Evolutionary conservation across 2,329 filamentous ascomycete species (phyloP), one percentile per base, ranked within the genome.

Genomic region (Ceratocystis cubensis): DNA sequence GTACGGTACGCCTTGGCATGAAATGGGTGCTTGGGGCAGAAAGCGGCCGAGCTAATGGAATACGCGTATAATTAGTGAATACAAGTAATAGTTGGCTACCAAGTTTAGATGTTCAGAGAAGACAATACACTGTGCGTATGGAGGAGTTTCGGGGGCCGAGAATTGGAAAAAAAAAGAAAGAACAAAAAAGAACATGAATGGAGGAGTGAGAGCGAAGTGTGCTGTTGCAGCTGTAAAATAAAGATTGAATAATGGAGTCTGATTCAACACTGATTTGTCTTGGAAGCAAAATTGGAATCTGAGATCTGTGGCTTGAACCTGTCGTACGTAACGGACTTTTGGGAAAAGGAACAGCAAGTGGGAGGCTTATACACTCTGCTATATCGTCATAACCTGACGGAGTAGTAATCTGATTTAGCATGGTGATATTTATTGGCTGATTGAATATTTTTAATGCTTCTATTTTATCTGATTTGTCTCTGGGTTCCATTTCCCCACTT

Each of bases 391-490:
- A 10, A 25, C 20, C 48, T 53, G 56, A 59, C 56, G 20, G 10
- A 53, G 7, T n/a, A 53, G 48, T n/a, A n/a, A 20, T 53, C n/a
- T 20, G 56, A 20, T 37, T 59, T 6, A 8, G 28, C 7, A 8
- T 59, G 56, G 56, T 1, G 56, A 53, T 53, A 53, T 17, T 37
- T 59, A 59, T 59, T 59, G 56, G 17, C 17, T n/a, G 25, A 33
- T n/a, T 25, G 5, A n/a, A 53, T 41, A 4, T 41, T 41, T 59
- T 37, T 33, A 59, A n/a, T 59, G 28, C 22, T 30, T 37, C 56
- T 59, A 33, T 59, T 59, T 59, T 59, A 59, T 59, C 30, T 20
- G 56, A 30, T 59, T 20, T 59, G 13, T 28, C 22, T n/a, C 28
- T 59, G 25, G 28, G 56, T 33, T 37, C 17, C 56, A 30, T 37